A percentile compares a stretch with the other conserved stretches of the same genome.
These are phyloP conservation scores for Pseudonitzschia multiseries DNA, from an alignment of 108 stramenopile genomes.

Conservation along the genomic window DNA sequence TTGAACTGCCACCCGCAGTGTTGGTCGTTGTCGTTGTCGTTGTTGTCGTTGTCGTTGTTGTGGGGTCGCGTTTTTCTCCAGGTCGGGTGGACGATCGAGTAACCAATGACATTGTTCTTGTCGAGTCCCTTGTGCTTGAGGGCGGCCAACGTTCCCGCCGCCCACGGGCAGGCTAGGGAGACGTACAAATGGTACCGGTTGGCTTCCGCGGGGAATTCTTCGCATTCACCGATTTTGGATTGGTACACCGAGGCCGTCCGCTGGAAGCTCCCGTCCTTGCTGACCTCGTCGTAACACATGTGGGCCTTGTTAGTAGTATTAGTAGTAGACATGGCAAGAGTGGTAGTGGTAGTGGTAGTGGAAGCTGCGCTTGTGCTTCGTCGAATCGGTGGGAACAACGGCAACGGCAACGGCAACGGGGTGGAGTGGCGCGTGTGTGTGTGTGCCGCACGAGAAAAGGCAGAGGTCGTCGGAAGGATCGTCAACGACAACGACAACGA, in stretches of 20 bases:
- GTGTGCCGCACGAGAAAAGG: no score
- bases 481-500: no score
- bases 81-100: constrained; percentile 70
- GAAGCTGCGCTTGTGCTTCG: no score
- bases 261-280: constrained; percentile 43
- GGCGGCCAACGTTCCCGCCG: constrained; percentile 67
- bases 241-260: constrained; percentile 45
- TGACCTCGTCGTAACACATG: constrained; percentile 31
- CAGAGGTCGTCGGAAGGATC: no score
- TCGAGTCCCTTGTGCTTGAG: constrained; percentile 85
- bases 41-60: constrained; percentile 62
- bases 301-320: neutral
- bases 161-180: constrained; percentile 42
- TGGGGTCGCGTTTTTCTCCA: constrained; percentile 76
- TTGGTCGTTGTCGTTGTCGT: constrained; percentile 56
- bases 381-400: no score
- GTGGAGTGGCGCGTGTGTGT: no score
- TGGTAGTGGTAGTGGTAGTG: neutral
- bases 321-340: neutral
- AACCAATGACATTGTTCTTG: constrained; percentile 49
- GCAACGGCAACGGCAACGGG: no score
- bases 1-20: constrained; percentile 92
- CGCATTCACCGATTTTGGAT: constrained; percentile 19
- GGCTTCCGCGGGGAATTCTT: constrained; percentile 47
- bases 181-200: constrained; percentile 60